These are phyloP conservation scores for Knufia petricola DNA, from an alignment of 2,329 filamentous ascomycete genomes.

Conservation along the genomic window DNA sequence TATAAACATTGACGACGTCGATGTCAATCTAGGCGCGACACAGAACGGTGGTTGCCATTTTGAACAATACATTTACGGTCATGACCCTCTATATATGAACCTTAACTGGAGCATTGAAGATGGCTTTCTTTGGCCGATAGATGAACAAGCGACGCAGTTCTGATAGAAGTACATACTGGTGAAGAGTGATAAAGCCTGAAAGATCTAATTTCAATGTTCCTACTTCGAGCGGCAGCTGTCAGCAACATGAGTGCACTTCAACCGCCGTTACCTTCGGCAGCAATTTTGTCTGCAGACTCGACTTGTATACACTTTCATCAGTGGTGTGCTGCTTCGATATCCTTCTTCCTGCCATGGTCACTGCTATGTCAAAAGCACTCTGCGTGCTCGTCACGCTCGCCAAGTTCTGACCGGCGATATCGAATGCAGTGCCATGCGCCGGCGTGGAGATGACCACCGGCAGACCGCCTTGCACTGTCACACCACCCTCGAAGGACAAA, in stretches of 20 bases:
- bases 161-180: too few species aligned
- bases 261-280: not conserved
- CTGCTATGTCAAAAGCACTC: constrained; percentile 28
- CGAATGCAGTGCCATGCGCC: constrained; percentile 27
- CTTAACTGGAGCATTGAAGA: constrained; percentile 6
- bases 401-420: constrained; percentile 27
- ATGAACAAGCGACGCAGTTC: not conserved
- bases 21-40: not conserved
- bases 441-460: constrained; percentile 27
- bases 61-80: too few species aligned
- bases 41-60: too few species aligned
- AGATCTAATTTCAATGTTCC: too few species aligned
- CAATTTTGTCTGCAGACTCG: not conserved
- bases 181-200: too few species aligned
- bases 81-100: too few species aligned
- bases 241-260: constrained; percentile 1
- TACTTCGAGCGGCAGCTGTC: not conserved
- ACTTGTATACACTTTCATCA: not conserved
- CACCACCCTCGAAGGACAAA: constrained; percentile 28
- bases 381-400: constrained; percentile 26
- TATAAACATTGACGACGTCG: not conserved
- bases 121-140: constrained; percentile 4
- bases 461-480: constrained; percentile 29
- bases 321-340: not conserved
- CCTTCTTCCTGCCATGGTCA: constrained; percentile 18